Evolutionary conservation across 352 stramenopile genomes (phyloP).

Genomic region (Blastocystis sp.): DNA sequence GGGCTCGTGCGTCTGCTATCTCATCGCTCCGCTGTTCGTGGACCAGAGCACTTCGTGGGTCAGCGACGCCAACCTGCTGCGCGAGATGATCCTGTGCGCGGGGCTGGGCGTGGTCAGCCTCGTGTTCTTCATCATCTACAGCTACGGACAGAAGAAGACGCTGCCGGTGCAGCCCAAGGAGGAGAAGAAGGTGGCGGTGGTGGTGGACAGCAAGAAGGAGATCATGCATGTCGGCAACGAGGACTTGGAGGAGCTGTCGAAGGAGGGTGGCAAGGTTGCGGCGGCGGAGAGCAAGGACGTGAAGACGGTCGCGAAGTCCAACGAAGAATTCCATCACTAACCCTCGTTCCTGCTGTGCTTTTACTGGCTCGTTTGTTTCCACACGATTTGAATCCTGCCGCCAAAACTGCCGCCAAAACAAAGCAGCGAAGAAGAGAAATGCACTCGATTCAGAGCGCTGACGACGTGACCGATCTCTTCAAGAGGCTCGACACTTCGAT

Average conservation of each 20-base stretch:
- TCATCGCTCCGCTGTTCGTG: conserved; percentile 65
- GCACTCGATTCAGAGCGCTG: background rate
- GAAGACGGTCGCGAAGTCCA: background rate
- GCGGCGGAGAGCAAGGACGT: conserved; percentile 25
- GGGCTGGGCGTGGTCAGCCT: conserved; percentile 81
- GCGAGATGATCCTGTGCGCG: conserved; percentile 79
- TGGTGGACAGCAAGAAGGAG: conserved; percentile 22
- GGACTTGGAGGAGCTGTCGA: conserved; percentile 59
- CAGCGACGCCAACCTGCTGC: conserved; percentile 77
- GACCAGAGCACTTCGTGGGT: conserved; percentile 79
- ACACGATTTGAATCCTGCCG: background rate
- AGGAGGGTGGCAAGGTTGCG: conserved; percentile 16
- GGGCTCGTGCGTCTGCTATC: conserved; percentile 62
- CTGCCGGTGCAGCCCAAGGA: conserved; percentile 3
- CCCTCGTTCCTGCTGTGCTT: background rate
- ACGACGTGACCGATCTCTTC: conserved; percentile 25
- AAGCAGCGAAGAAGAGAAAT: background rate
- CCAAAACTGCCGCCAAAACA: background rate
- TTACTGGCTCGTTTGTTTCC: conserved; percentile 1
- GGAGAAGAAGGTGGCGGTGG: background rate
- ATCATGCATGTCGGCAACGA: conserved; percentile 57
- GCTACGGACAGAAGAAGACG: background rate
- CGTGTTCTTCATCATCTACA: conserved; percentile 76
- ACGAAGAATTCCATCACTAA: conserved; percentile 65
- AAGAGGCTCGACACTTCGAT: background rate